phyloP scores from a whole-genome alignment of 352 stramenopile genomes.

The Phytophthora colocasiae region DNA sequence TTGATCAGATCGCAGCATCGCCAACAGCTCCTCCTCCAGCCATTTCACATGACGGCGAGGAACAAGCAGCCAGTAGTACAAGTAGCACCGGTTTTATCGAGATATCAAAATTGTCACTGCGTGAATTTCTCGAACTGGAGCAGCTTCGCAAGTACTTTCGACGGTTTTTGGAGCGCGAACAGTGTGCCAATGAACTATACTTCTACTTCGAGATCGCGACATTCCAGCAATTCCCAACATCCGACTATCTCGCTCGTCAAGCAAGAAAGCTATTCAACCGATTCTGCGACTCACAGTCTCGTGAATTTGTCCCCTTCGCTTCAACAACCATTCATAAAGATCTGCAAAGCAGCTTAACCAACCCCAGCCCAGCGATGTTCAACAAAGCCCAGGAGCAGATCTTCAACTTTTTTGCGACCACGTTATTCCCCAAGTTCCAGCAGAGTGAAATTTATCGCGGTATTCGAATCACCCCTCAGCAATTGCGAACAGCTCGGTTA shows the following conservation, averaged over 20 bases:
- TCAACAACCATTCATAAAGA: conserved; percentile 37
- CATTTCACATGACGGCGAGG: conserved; percentile 20
- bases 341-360: conserved; percentile 43
- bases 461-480: conserved; percentile 56
- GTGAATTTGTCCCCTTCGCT: conserved; percentile 60
- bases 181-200: conserved; percentile 72
- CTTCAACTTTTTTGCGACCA: conserved; percentile 67
- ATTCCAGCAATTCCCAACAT: conserved; percentile 82
- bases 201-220: conserved; percentile 80
- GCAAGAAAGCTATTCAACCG: conserved; percentile 71
- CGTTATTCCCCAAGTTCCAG: conserved; percentile 78
- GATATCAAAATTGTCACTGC: conserved; percentile 54
- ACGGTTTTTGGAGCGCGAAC: conserved; percentile 76
- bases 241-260: conserved; percentile 71
- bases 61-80: conserved; percentile 14
- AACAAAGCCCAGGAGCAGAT: conserved; percentile 77
- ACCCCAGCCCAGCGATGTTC: conserved; percentile 69
- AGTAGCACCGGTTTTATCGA: conserved; percentile 47
- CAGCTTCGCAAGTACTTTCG: conserved; percentile 66
- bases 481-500: conserved; percentile 36
- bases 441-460: conserved; percentile 70
- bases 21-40: conserved; percentile 11
- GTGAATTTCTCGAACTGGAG: conserved; percentile 70
- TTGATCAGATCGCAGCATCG: conserved; percentile 26
- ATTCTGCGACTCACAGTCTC: conserved; percentile 68